Conservation (phyloP, 768 basidiomycete species). For the Trametes coccinea region DNA sequence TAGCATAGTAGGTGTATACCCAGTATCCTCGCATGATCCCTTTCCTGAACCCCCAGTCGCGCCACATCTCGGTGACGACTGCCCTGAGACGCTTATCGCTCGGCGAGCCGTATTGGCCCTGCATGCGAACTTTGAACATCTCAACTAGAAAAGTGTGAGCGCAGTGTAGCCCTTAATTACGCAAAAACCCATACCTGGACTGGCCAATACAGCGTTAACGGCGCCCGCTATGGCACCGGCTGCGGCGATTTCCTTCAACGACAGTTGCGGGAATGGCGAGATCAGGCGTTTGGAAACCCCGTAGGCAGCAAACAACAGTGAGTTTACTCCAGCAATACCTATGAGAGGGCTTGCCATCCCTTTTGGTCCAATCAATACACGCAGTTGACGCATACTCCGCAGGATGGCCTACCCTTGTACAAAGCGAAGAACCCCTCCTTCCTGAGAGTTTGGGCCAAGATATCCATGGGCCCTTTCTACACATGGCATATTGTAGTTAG, state of each 20-base stretch:
- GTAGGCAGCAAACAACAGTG: constrained; percentile 90
- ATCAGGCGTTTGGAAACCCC: constrained; percentile 78
- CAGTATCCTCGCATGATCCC: constrained; percentile 98
- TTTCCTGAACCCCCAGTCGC: constrained; percentile 77
- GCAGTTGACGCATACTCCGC: too few relatives aligned
- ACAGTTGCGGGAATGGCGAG: constrained; percentile 85
- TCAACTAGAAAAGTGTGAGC: constrained; percentile 61
- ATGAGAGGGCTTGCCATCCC: constrained; percentile 90
- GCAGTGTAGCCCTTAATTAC: background rate
- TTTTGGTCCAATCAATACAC: constrained; percentile 29
- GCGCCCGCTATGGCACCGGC: constrained; percentile 95
- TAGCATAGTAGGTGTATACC: constrained; percentile 48
- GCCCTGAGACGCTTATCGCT: constrained; percentile 75
- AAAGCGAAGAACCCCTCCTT: constrained; percentile 91
- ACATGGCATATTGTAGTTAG: background rate
- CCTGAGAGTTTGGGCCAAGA: constrained; percentile 74
- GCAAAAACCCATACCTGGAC: constrained; percentile 59
- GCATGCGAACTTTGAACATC: constrained; percentile 99
- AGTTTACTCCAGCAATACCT: constrained; percentile 95
- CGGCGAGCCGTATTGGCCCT: constrained; percentile 86
- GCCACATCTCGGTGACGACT: constrained; percentile 83
- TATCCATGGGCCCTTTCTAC: constrained; percentile 94
- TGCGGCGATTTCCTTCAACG: constrained; percentile 73
- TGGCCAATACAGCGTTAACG: constrained; percentile 85
- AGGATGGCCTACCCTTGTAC: constrained; percentile 74